phyloP scores from a whole-genome alignment of 345 rosid species.

The Cardamine occulta region DNA sequence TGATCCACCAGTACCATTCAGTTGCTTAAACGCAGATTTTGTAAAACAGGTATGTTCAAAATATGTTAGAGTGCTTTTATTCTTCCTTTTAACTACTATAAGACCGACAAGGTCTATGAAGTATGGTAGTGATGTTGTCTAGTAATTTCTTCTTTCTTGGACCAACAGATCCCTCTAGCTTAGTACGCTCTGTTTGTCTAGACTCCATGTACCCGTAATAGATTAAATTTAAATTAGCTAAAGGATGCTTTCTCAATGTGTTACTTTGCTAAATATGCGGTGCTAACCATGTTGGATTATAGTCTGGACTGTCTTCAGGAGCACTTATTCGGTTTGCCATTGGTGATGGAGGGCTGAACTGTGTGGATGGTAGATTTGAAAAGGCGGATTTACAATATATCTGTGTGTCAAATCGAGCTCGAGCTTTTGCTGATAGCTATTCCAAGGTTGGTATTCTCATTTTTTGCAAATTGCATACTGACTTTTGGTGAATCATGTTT shows the following conservation, averaged over 20 bases:
- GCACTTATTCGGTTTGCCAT: conserved; percentile 76
- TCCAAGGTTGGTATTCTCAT: conserved; percentile 70
- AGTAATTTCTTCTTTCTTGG: background rate
- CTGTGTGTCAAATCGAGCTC: conserved; percentile 68
- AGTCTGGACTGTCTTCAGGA: conserved; percentile 68
- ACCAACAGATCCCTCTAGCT: conserved; percentile 12
- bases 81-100: conserved; percentile 9
- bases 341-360: conserved; percentile 71
- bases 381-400: conserved; percentile 77
- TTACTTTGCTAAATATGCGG: conserved; percentile 10
- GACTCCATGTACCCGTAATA: background rate
- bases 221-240: conserved; percentile 8
- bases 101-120: background rate
- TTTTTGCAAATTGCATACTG: background rate
- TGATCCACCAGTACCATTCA: conserved; percentile 76
- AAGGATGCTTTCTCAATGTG: conserved; percentile 16
- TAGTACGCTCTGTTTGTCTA: background rate
- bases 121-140: background rate
- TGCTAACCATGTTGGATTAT: conserved; percentile 28
- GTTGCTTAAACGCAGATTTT: conserved; percentile 67
- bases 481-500: background rate
- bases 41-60: conserved; percentile 58
- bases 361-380: conserved; percentile 80
- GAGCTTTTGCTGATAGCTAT: conserved; percentile 92
- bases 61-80: background rate